Base-by-base conservation (phyloP, 2,329 filamentous ascomycete genomes). In the Bertia moriformis region DNA sequence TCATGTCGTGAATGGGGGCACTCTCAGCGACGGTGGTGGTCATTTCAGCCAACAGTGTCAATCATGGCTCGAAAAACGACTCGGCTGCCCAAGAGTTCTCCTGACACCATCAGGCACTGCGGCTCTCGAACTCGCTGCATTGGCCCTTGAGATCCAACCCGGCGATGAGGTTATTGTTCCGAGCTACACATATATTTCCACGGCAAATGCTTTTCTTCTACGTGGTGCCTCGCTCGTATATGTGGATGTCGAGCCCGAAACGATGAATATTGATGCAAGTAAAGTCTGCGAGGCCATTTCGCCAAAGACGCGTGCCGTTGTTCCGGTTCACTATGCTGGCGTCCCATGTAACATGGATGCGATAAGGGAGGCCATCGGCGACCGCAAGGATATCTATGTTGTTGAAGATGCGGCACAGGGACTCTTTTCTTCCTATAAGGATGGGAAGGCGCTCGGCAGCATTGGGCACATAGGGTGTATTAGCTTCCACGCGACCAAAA, bases 131-230 rank as follows among this genome's bases (percentile, higher is more conserved):
- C 24, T 40, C 27, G 38, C 38, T 10, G 38, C 38, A 3, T 14
- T 40, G 15, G 19, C 36, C 5, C 7, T 37, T 14, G 14, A 40
- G n/a, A 40, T 40, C 38, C 35, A 40, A 37, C 38, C 38, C 15
- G 38, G 38, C 29, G 38, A 40, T 18, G 38, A 40, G 36, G 38
- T 40, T 4, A 40, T 40, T 19, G 12, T 40, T 3, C 38, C 38
- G 18, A 40, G 38, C 27, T 40, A 37, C 27, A 40, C 38, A 14
- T 37, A 35, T 24, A 17, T 37, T 17, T 40, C 38, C 20, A 15
- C 38, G n/a, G 38, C 32, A 14, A 40, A 40, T 19, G 38, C 38
- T 4, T 40, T 40, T 24, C 19, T 37, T 12, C 20, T 37, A n/a
- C 27, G 27, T 12, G 38, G 38, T 17, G 38, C 38, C 13, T 35